These are phyloP conservation scores for Leptomonas seymouri DNA, from an alignment of 208 protist genomes.

Conservation along the genomic window DNA sequence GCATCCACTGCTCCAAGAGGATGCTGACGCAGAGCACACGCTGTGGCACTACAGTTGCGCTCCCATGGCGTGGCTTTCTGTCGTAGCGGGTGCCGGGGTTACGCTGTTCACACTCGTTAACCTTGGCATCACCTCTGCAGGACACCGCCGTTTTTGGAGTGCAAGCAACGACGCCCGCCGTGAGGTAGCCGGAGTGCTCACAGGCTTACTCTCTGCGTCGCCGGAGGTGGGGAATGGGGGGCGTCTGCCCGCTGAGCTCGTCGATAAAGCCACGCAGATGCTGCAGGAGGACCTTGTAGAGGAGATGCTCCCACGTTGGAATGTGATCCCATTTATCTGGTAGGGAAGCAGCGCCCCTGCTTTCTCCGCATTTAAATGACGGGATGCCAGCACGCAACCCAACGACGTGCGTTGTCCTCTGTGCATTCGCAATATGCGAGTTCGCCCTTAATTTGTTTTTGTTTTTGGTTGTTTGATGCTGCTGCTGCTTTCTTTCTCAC, in stretches of 20 bases:
- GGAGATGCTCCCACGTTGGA: conserved; percentile 43
- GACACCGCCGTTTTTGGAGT: conserved; percentile 76
- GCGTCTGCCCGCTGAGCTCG: neutral
- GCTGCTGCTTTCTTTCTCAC: no score
- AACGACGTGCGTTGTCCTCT: no score
- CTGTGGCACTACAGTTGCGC: neutral
- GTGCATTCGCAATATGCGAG: no score
- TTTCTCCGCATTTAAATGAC: neutral
- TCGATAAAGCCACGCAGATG: neutral
- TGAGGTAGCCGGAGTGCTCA: conserved; percentile 4
- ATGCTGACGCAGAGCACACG: neutral
- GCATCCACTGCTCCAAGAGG: neutral
- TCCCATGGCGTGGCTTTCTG: neutral
- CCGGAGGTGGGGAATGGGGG: no score
- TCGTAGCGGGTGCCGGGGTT: conserved; percentile 33
- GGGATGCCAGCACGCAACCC: no score
- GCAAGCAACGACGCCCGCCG: conserved; percentile 36
- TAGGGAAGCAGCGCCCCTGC: conserved; percentile 26
- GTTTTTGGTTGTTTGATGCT: no score
- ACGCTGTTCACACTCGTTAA: conserved; percentile 66
- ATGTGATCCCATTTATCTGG: conserved; percentile 46
- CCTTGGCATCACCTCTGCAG: conserved; percentile 64
- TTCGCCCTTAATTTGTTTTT: no score
- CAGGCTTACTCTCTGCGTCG: neutral
- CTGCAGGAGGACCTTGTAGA: neutral